Evolutionary conservation across 1,284 basidiomycete genomes (phyloP), one percentile per base, ranked within the genome.

Genomic region (Microbotryomycetes sp.): DNA sequence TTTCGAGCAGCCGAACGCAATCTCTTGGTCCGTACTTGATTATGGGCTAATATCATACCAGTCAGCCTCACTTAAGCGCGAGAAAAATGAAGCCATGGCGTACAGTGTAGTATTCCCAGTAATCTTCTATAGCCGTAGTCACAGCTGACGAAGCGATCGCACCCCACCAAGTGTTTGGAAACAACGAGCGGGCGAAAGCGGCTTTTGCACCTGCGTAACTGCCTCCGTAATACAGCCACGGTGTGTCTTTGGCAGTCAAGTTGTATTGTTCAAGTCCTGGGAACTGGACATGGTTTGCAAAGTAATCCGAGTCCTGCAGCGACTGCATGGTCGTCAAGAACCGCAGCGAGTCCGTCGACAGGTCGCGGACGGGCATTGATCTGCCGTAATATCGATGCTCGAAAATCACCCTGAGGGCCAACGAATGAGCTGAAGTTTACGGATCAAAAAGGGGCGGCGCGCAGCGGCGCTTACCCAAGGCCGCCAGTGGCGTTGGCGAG

Each of bases 181-280:
- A 91, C 11, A 91, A 79, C 30, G 90, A 78, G 54, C 83, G 85
- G 87, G 97, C 91, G 72, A 97, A 91, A 0, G 94, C 94, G 0
- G 91, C 86, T 18, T 93, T 85, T 4, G 91, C 93, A 54, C 94
- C 94, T 5, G 93, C 91, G 72, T 97, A 93, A 0, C 69, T 75
- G 2, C 78, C 90, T 28, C 94, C 93, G 71, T 96, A 96, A 75
- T 94, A 94, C 66, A 97, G 90, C 88, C 92, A 94, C 1, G 90
- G 88, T 0, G 86, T 85, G 30, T 75, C 79, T 58, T 54, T 74
- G 7, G 57, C 30, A 3, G 53, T 82, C 3, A 85, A 85, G 7
- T 65, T 55, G 59, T 89, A 71, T 64, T 86, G 81, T 61, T 87
- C 82, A 4, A 93, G 82, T 0, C 86, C 86, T 1, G 75, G 75